Percentiles rank a stretch among this genome's conserved stretches.
phyloP scores from a whole-genome alignment of 179 eudicot species.

The Beta lomatogona region DNA sequence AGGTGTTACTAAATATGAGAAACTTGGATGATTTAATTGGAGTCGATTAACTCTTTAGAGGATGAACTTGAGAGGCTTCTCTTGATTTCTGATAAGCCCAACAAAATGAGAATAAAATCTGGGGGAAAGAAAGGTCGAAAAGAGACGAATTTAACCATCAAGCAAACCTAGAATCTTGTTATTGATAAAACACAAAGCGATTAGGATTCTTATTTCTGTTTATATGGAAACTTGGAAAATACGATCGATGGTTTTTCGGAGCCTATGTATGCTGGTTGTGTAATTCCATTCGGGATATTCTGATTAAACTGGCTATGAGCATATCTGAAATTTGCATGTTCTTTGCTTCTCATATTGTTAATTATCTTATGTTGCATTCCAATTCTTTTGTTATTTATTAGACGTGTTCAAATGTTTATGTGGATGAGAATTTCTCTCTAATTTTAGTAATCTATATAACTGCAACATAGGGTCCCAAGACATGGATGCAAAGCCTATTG shows the following conservation, averaged over 20 bases:
- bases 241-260: not conserved
- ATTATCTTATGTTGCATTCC: not conserved
- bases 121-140: no score
- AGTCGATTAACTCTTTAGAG: not conserved
- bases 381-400: no score
- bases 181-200: not conserved
- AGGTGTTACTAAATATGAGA: not conserved
- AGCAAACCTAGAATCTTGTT: not conserved
- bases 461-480: conserved; percentile 50
- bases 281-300: not conserved
- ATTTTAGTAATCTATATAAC: conserved; percentile 4
- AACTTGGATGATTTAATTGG: not conserved
- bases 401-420: not conserved
- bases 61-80: not conserved
- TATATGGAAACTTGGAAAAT: not conserved
- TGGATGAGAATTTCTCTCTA: not conserved
- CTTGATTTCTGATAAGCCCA: not conserved
- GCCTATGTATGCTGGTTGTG: not conserved
- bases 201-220: not conserved
- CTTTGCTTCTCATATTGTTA: not conserved
- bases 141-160: no score
- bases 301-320: not conserved
- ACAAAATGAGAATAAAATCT: no score
- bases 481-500: conserved; percentile 55
- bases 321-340: not conserved